Conservation (phyloP, 306 rosid genomes). For the Gastrolobium villosum region DNA sequence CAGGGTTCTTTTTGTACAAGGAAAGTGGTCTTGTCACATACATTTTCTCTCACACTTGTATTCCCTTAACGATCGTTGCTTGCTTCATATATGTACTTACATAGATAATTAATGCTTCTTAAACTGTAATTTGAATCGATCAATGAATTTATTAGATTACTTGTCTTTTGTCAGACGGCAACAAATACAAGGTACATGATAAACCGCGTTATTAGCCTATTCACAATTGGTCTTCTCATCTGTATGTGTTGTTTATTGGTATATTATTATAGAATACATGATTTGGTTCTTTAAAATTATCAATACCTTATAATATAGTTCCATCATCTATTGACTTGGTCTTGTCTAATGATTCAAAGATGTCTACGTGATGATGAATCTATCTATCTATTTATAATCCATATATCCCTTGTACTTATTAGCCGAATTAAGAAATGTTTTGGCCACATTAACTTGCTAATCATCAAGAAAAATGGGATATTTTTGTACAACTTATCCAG, state of each 20-base stretch:
- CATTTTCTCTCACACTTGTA: slow-evolving; percentile 25
- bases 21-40: slow-evolving; percentile 60
- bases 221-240: neutral
- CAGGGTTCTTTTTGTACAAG: slow-evolving; percentile 41
- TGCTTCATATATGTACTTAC: neutral
- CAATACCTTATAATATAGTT: no score
- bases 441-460: no score
- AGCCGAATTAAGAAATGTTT: no score
- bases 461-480: no score
- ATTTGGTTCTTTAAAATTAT: no score
- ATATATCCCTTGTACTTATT: no score
- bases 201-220: neutral
- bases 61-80: neutral
- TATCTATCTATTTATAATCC: no score
- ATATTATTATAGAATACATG: neutral
- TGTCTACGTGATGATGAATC: no score
- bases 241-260: neutral
- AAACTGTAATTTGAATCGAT: neutral
- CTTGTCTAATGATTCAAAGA: no score
- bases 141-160: neutral
- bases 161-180: neutral
- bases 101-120: no score
- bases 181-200: neutral
- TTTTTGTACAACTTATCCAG: no score
- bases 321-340: no score